A percentile compares a stretch with the other conserved stretches of the same genome.
These are phyloP conservation scores for Kalanchoe fedtschenkoi DNA, from an alignment of 164 flowering plant genomes.

Conservation along the genomic window DNA sequence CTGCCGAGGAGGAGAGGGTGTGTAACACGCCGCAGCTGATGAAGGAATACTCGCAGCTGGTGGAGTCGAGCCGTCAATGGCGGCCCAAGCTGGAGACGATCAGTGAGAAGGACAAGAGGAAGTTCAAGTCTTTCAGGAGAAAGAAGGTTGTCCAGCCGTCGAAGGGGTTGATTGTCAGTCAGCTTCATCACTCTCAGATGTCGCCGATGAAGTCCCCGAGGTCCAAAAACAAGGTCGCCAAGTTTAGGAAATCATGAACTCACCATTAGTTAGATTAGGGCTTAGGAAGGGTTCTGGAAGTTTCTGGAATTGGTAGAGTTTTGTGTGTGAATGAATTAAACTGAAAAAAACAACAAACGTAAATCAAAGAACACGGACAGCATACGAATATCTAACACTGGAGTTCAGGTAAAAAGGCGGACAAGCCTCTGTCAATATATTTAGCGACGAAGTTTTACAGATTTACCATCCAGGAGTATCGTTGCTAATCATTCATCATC, in stretches of 20 bases:
- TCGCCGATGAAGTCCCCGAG: not conserved
- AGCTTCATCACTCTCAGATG: not conserved
- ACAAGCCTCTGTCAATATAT: too few species aligned
- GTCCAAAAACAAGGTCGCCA: not conserved
- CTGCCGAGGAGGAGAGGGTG: conserved; percentile 9
- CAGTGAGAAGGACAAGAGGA: conserved; percentile 22
- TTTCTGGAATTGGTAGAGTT: too few species aligned
- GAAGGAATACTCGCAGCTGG: conserved; percentile 48
- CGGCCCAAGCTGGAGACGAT: conserved; percentile 58
- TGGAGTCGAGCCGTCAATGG: conserved; percentile 33
- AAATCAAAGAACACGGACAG: too few species aligned
- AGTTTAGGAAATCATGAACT: not conserved
- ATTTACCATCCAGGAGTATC: too few species aligned
- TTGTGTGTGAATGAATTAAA: too few species aligned
- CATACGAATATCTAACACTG: too few species aligned
- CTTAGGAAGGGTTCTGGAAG: too few species aligned
- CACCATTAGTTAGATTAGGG: too few species aligned
- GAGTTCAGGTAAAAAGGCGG: too few species aligned
- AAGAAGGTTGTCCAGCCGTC: conserved; percentile 10
- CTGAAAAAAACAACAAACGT: too few species aligned
- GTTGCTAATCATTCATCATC: too few species aligned
- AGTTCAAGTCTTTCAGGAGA: conserved; percentile 10
- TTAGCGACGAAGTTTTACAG: too few species aligned
- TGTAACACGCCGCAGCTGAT: conserved; percentile 45
- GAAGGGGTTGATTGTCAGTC: not conserved